Conservation (phyloP, 441 rosid species). For the Bruguiera hainesii region DNA sequence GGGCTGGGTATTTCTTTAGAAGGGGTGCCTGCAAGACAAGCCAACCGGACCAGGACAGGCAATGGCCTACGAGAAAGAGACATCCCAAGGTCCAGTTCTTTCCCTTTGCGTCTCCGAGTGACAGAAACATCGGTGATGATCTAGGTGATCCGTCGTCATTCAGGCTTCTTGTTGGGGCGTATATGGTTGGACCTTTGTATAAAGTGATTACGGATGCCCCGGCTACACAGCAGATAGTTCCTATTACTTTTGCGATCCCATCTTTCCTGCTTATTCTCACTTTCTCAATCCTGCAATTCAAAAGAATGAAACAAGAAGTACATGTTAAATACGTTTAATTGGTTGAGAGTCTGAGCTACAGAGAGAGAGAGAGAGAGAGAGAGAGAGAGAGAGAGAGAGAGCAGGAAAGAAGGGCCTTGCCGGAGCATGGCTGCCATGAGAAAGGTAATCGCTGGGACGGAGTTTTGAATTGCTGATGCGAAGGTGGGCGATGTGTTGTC, state of each 20-base stretch:
- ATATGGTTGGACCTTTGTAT: slow-evolving; percentile 82
- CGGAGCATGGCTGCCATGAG: slow-evolving; percentile 92
- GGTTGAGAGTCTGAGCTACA: not conserved
- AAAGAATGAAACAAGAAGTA: not conserved
- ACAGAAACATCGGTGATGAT: slow-evolving; percentile 26
- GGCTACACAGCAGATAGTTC: slow-evolving; percentile 81
- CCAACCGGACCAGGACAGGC: slow-evolving; percentile 99
- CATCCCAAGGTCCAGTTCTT: slow-evolving; percentile 97
- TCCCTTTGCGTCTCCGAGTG: slow-evolving; percentile 69
- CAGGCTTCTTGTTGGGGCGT: slow-evolving; percentile 52
- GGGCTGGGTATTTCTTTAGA: slow-evolving; percentile 92
- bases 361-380: slow-evolving; percentile 8
- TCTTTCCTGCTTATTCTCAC: slow-evolving; percentile 82
- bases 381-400: slow-evolving; percentile 1
- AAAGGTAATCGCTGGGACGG: slow-evolving; percentile 96
- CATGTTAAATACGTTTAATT: not conserved
- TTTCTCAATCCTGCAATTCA: slow-evolving; percentile 81
- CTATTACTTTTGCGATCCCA: slow-evolving; percentile 71
- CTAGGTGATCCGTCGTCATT: slow-evolving; percentile 15
- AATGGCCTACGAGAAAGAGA: slow-evolving; percentile 83
- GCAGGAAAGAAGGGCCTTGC: slow-evolving; percentile 27
- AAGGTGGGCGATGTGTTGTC: slow-evolving; percentile 96
- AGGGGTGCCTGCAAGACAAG: slow-evolving; percentile 94
- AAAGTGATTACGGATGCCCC: slow-evolving; percentile 94
- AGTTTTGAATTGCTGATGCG: slow-evolving; percentile 97